phyloP scores from a whole-genome alignment of 352 stramenopile species.

The Pythium rhizo-oryzae region DNA sequence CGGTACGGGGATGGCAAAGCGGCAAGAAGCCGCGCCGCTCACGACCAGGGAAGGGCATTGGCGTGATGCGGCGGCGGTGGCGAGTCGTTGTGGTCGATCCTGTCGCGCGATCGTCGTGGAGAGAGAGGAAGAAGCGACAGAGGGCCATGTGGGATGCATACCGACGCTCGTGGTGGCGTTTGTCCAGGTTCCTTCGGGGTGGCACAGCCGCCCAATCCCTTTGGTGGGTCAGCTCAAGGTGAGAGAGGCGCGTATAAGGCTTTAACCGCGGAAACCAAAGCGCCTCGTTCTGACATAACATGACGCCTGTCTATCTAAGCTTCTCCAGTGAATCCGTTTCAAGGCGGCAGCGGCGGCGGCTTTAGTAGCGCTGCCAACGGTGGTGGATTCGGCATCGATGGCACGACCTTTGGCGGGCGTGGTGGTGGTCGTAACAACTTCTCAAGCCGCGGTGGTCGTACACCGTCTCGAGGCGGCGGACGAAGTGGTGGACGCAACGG shows the following conservation, averaged over 20 bases:
- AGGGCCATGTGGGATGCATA: constrained; percentile 6
- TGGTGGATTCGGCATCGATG: constrained; percentile 3
- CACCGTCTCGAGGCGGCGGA: constrained; percentile 12
- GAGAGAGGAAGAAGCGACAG: background rate
- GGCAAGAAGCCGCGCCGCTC: no score
- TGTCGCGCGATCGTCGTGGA: background rate
- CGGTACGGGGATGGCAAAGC: no score
- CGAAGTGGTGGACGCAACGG: constrained; percentile 9
- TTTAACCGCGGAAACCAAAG: background rate
- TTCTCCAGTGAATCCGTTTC: constrained; percentile 28
- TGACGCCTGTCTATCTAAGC: constrained; percentile 1
- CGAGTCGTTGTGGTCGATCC: constrained; percentile 1
- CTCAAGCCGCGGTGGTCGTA: constrained; percentile 16
- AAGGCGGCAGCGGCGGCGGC: constrained; percentile 14
- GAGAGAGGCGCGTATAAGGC: background rate
- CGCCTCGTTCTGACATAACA: background rate
- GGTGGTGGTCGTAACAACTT: constrained; percentile 4
- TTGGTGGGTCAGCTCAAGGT: constrained; percentile 27
- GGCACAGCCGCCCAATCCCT: constrained; percentile 18
- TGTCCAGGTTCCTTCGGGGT: constrained; percentile 31
- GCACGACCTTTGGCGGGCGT: constrained; percentile 17
- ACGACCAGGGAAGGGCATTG: no score
- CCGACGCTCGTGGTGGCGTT: constrained; percentile 26
- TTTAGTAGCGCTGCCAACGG: constrained; percentile 11
- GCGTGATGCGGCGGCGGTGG: no score